Evolutionary conservation across 2,329 filamentous ascomycete species (phyloP), one percentile per base, ranked within the genome.

Genomic region (Xylaria sp.): DNA sequence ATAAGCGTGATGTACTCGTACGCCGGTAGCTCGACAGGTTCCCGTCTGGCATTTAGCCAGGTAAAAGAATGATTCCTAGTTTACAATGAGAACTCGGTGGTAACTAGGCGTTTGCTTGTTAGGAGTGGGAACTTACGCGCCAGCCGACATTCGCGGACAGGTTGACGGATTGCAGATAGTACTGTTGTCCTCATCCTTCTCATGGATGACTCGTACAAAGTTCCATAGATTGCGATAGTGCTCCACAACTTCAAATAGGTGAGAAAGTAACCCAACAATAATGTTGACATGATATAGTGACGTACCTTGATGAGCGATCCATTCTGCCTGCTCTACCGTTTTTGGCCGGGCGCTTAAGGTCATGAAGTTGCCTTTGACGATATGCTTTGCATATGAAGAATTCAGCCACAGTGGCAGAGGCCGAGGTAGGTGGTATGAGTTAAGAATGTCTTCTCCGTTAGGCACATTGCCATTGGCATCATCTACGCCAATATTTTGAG

Each of bases 321-420:
- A 98, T 81, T 98, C 95, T 73, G 93, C 95, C 78, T 93, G 90
- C 77, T 98, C 95, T 54, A 98, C 93, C 65, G 96, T 94, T 83
- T 95, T 94, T 24, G 95, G 95, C 78, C 94, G 92, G 58, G 94
- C 93, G 76, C 94, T 97, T 68, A 98, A 83, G 11, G 95, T 98
- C 91, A 97, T 93, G 79, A 98, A 98, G 83, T 98, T 98, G 68
- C 95, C 95, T 84, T 95, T 97, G 77, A 98, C 94, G 72, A 97
- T 97, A 77, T 97, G 90, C 78, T 91, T 92, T 63, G 92, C 90
- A 78, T 93, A 92, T 69, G 89, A 83, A 64, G 91, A 86, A 76
- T 92, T 91, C 76, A 94, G 88, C 89, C 92, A 94, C 69, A 93
- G 82, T 17, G 92, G 92, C 68, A 89, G 83, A 36, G 88, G 87